Base-by-base conservation (phyloP, 2,329 filamentous ascomycete species). In the Fonsecaea nubica region DNA sequence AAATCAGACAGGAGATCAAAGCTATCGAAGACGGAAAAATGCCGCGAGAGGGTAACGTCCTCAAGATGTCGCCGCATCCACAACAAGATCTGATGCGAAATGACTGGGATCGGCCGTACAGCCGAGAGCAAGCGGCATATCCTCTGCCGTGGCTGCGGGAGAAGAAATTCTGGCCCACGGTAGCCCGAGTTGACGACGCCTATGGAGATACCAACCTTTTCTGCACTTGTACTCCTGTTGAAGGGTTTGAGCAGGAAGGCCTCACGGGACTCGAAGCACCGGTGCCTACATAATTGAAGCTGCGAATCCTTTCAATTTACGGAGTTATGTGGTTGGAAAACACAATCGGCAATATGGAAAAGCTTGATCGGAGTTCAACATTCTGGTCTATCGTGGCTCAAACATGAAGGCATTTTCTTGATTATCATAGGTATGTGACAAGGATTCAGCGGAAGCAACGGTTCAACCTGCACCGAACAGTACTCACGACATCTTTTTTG, bases 101-200 rank as follows among this genome's bases (percentile, higher is more conserved):
- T 2, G 87, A 92, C 73, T 98, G 94, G 94, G 84, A 92, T 69
- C 84, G 94, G n/a, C 84, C 87, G 0, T 98, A 98, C 78, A 87
- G 84, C 0, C 83, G 93, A 33, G 90, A 95, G 81, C 86, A 89
- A 80, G 94, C 94, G 0, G 94, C 92, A 0, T 98, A 97, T 77
- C 94, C 94, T 18, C 77, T 96, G 69, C 83, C 88, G 0, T 96
- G 87, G 80, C 80, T 98, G 69, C 86, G 87, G 78, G 92, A 97
- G 86, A 97, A 96, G 90, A 98, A 98, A 84, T 97, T 97, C 81
- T 98, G 94, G 94, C 93, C 94, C 0, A 89, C 84, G 40, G 92
- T 97, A 13, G 92, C 90, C 6, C 86, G 94, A 77, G 84, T 97
- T 21, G 91, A 98, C 77, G 94, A 97, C 83, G 92, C 92, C 12